Conservation (phyloP, 2,329 filamentous ascomycete genomes). For the Didymella exigua region DNA sequence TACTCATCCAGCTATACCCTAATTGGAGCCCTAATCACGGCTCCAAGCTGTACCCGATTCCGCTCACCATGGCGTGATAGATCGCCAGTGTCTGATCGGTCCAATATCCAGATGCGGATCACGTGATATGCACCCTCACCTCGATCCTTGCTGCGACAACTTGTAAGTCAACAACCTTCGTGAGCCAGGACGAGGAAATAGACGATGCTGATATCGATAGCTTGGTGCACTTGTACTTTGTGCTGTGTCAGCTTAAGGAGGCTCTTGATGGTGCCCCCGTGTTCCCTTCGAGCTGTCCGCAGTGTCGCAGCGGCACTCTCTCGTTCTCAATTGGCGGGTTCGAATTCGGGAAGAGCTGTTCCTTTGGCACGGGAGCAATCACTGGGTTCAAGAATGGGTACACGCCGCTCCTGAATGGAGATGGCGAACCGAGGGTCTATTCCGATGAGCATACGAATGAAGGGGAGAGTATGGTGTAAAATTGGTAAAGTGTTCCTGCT, state of each 20-base stretch:
- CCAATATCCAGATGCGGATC: too few species aligned
- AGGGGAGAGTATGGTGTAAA: constrained; percentile 11
- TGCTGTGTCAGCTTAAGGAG: constrained; percentile 23
- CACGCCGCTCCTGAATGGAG: constrained; percentile 28
- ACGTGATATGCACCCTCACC: too few species aligned
- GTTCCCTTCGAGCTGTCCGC: constrained; percentile 31
- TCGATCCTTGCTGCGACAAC: too few species aligned
- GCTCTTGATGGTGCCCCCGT: constrained; percentile 17
- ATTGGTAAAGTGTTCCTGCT: too few species aligned
- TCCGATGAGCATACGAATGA: constrained; percentile 11
- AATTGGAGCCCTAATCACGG: too few species aligned
- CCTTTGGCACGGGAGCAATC: background rate
- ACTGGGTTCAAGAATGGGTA: constrained; percentile 20
- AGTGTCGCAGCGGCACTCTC: constrained; percentile 32
- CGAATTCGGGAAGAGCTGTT: constrained; percentile 11
- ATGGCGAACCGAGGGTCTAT: constrained; percentile 6
- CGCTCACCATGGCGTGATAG: too few species aligned
- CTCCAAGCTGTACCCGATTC: too few species aligned
- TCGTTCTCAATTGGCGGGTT: constrained; percentile 12
- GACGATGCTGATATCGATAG: constrained; percentile 19
- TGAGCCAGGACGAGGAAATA: too few species aligned
- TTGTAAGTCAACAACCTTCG: too few species aligned
- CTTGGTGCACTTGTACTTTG: constrained; percentile 34
- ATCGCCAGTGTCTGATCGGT: too few species aligned
- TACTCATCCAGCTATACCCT: too few species aligned